Evolutionary conservation across 768 basidiomycete species (phyloP).

Genomic region (Suillus plorans): DNA sequence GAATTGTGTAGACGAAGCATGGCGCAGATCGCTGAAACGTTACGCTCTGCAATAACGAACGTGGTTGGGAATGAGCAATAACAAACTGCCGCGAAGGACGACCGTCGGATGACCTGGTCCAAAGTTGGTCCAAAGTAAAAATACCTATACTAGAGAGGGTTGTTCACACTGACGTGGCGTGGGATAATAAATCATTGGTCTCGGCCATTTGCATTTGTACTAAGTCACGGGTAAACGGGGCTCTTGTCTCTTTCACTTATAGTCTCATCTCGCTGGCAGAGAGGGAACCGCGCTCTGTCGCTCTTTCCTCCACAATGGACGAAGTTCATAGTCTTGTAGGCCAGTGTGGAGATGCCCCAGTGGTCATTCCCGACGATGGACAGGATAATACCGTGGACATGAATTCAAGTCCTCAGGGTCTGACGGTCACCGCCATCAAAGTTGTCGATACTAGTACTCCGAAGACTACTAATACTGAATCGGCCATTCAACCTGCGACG

Average conservation of each 20-base stretch:
- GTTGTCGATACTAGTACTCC: slow-evolving; percentile 26
- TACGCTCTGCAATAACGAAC: background rate
- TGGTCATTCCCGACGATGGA: slow-evolving; percentile 31
- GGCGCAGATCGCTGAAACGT: background rate
- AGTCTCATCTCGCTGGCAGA: slow-evolving; percentile 3
- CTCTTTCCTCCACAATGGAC: slow-evolving; percentile 14
- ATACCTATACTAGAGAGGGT: background rate
- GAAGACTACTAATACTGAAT: slow-evolving; percentile 19
- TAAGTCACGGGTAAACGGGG: slow-evolving; percentile 10
- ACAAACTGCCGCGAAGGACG: background rate
- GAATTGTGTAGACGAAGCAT: slow-evolving; percentile 15
- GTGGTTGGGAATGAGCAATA: background rate
- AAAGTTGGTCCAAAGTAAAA: background rate
- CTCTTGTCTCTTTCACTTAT: slow-evolving; percentile 8
- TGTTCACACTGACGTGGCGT: slow-evolving; percentile 8
- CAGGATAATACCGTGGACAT: slow-evolving; percentile 21
- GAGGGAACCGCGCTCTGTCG: background rate
- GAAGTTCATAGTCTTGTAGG: slow-evolving; percentile 20
- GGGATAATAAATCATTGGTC: background rate
- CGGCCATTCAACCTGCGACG: slow-evolving; percentile 29
- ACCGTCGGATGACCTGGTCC: background rate
- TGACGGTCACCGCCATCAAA: slow-evolving; percentile 24
- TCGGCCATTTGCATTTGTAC: slow-evolving; percentile 8
- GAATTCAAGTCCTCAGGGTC: slow-evolving; percentile 18
- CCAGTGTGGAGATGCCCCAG: slow-evolving; percentile 38